These are phyloP conservation scores for Arabidopsis lyrata DNA, from an alignment of 441 rosid species.

Conservation along the genomic window DNA sequence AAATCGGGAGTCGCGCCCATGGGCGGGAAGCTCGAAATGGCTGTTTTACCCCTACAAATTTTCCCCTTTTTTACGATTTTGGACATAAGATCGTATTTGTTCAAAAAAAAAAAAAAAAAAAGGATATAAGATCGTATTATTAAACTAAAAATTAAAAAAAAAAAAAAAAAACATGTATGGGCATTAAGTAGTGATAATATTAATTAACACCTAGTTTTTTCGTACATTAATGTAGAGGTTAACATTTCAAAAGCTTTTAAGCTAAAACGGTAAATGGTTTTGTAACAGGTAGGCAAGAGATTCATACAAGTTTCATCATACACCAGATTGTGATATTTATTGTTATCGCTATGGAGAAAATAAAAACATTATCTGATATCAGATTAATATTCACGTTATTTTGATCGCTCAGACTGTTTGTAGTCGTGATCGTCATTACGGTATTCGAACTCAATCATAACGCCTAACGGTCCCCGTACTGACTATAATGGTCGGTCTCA, in stretches of 20 bases:
- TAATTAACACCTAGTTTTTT: too few species aligned
- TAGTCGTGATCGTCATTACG: slow-evolving; percentile 38
- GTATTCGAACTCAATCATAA: slow-evolving; percentile 51
- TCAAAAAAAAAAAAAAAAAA: background rate
- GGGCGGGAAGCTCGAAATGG: slow-evolving; percentile 58
- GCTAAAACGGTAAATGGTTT: background rate
- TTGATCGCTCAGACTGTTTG: slow-evolving; percentile 17
- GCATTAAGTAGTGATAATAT: too few species aligned
- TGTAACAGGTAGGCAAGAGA: background rate
- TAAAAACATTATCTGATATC: background rate
- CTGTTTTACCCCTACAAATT: slow-evolving; percentile 39
- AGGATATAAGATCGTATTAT: background rate
- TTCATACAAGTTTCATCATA: slow-evolving; percentile 23
- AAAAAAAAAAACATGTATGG: slow-evolving; percentile 11
- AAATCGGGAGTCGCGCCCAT: slow-evolving; percentile 28
- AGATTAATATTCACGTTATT: slow-evolving; percentile 22
- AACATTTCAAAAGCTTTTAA: too few species aligned
- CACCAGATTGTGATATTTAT: slow-evolving; percentile 4
- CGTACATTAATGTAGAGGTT: too few species aligned
- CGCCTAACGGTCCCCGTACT: slow-evolving; percentile 66
- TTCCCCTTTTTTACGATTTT: background rate
- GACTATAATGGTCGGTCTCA: slow-evolving; percentile 63
- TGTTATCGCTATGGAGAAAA: slow-evolving; percentile 19
- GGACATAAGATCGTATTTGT: background rate
- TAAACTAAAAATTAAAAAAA: background rate